A percentile compares a stretch with the other conserved stretches of the same genome.
Evolutionary conservation across 352 stramenopile species (phyloP).

Genomic region (Synura sp.): DNA sequence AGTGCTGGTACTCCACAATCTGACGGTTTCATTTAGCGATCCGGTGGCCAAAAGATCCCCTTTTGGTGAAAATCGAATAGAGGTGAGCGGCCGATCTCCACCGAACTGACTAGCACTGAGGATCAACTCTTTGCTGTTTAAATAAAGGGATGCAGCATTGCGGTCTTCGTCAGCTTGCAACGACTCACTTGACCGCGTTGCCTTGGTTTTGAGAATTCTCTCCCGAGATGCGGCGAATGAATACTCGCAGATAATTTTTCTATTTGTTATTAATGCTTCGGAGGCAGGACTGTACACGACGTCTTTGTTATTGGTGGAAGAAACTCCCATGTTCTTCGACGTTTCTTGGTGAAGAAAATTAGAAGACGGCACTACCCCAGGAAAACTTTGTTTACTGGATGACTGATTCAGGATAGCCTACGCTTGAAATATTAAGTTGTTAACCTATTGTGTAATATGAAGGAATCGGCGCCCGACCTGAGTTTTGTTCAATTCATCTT

Average conservation of each 20-base stretch:
- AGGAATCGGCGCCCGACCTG: too few relatives aligned
- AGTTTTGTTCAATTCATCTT: constrained; percentile 18
- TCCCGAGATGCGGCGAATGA: constrained; percentile 61
- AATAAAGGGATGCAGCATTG: constrained; percentile 69
- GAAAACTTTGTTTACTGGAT: too few relatives aligned
- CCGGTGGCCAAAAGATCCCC: constrained; percentile 65
- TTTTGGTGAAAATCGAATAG: constrained; percentile 54
- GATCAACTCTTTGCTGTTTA: constrained; percentile 58
- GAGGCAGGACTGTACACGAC: constrained; percentile 62
- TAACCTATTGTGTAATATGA: too few relatives aligned
- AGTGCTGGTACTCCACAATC: constrained; percentile 80
- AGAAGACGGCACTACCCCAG: too few relatives aligned
- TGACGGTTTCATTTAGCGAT: constrained; percentile 85
- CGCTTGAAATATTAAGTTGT: too few relatives aligned
- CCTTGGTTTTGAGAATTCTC: constrained; percentile 58
- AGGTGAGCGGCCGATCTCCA: constrained; percentile 79
- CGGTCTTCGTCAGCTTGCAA: constrained; percentile 55
- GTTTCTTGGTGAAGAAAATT: too few relatives aligned
- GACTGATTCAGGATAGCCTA: too few relatives aligned
- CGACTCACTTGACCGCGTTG: constrained; percentile 45
- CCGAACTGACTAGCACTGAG: constrained; percentile 88
- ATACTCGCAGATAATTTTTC: constrained; percentile 69
- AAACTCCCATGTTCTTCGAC: not conserved
- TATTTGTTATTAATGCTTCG: constrained; percentile 68
- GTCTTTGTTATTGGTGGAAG: constrained; percentile 48